Evolutionary conservation across 2,329 filamentous ascomycete genomes (phyloP).

Genomic region (Fusarium kyushuense): DNA sequence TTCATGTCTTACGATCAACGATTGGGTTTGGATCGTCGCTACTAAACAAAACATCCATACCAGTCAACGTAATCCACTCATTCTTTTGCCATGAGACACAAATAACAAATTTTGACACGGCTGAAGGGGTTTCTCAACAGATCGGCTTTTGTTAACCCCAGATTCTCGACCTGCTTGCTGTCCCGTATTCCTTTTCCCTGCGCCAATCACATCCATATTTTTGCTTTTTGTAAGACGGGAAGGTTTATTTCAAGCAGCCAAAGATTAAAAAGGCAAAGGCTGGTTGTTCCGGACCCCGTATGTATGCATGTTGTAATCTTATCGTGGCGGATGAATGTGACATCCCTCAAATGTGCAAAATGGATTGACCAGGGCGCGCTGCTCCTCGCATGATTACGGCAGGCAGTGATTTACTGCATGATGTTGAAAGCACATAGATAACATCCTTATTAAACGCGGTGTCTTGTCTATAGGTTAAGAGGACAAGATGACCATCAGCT

Average conservation of each 20-base stretch:
- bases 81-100: not conserved
- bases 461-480: conserved; percentile 1
- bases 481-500: not conserved
- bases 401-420: not conserved
- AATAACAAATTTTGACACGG: conserved; percentile 14
- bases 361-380: conserved; percentile 4
- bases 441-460: not conserved
- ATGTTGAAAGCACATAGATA: not conserved
- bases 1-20: conserved; percentile 14
- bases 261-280: conserved; percentile 7
- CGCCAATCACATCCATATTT: conserved; percentile 6
- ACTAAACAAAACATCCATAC: conserved; percentile 3
- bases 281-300: not conserved
- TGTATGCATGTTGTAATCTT: conserved; percentile 28
- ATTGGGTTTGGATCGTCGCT: conserved; percentile 8
- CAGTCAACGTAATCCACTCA: not conserved
- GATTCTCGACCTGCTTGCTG: conserved; percentile 17
- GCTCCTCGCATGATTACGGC: conserved; percentile 3
- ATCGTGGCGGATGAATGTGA: conserved; percentile 12
- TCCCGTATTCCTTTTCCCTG: conserved; percentile 22
- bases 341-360: conserved; percentile 15
- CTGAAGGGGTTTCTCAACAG: conserved; percentile 26
- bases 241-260: conserved; percentile 7
- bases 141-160: conserved; percentile 13
- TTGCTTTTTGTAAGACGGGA: conserved; percentile 19